phyloP scores from a whole-genome alignment of 768 basidiomycete species.

The Mycena maculata region DNA sequence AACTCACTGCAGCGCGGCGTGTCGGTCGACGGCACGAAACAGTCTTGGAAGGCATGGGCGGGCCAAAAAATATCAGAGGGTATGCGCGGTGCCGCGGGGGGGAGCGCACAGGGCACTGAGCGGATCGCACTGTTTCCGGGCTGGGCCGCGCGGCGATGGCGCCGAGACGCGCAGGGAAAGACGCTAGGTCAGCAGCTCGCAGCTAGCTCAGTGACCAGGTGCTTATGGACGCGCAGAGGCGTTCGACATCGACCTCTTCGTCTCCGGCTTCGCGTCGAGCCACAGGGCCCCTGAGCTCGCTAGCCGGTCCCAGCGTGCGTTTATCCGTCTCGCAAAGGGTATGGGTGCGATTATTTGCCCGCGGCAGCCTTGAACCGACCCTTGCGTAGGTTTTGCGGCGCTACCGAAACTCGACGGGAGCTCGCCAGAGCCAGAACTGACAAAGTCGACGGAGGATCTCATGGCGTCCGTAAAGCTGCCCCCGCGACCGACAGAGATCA shows the following conservation, averaged over 20 bases:
- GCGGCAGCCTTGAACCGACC: background rate
- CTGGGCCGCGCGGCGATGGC: conserved; percentile 75
- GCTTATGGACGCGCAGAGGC: conserved; percentile 48
- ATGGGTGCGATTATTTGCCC: conserved; percentile 14
- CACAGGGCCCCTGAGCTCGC: conserved; percentile 68
- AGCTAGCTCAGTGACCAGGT: background rate
- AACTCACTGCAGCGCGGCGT: conserved; percentile 36
- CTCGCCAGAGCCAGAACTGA: conserved; percentile 45
- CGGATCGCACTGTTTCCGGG: conserved; percentile 79
- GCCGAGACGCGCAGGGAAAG: conserved; percentile 30
- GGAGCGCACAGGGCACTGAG: conserved; percentile 46
- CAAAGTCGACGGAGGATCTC: conserved; percentile 62
- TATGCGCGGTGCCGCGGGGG: conserved; percentile 16
- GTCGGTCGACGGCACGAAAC: conserved; percentile 41
- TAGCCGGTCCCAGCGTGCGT: conserved; percentile 80
- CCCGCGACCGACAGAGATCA: conserved; percentile 68
- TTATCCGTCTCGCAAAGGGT: conserved; percentile 85
- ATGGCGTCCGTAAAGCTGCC: conserved; percentile 61
- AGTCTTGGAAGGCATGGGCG: conserved; percentile 74
- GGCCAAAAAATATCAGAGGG: conserved; percentile 61
- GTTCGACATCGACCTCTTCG: conserved; percentile 78
- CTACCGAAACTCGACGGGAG: conserved; percentile 67
- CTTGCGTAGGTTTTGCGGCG: conserved; percentile 71
- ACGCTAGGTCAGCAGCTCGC: conserved; percentile 42
- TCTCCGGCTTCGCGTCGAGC: conserved; percentile 82